A percentile compares a stretch with the other conserved stretches of the same genome.
Conservation (phyloP, 2,329 filamentous ascomycete genomes). For the Apiospora aurea region DNA sequence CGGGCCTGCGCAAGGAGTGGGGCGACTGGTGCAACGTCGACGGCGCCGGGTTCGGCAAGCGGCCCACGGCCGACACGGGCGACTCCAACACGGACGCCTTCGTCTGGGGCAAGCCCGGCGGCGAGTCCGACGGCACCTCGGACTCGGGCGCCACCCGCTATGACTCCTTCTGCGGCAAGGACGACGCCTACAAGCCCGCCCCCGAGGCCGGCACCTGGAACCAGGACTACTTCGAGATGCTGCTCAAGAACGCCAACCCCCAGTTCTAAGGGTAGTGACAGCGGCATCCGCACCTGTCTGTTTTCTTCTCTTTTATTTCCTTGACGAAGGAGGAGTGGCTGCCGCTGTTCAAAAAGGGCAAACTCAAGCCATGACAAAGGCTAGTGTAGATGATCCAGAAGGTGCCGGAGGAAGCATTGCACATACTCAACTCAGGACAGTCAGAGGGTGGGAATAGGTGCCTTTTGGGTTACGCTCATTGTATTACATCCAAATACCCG, state of each 20-base stretch:
- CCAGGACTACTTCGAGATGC: conserved; percentile 62
- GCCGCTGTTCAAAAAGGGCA: neutral
- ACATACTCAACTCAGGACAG: neutral
- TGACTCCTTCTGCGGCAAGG: conserved; percentile 57
- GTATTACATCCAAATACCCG: neutral
- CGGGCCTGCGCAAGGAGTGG: conserved; percentile 55
- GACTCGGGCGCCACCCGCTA: conserved; percentile 50
- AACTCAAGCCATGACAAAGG: neutral
- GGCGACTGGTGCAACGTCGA: conserved; percentile 67
- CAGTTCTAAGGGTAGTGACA: conserved; percentile 41
- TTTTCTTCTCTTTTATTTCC: neutral
- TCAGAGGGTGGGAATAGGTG: neutral
- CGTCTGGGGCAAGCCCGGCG: conserved; percentile 66
- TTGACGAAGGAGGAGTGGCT: neutral
- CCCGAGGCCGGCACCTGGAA: conserved; percentile 74
- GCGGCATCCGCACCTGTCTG: neutral
- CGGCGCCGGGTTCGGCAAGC: conserved; percentile 60
- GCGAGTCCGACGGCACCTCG: conserved; percentile 48
- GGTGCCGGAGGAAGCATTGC: neutral
- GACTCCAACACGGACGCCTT: conserved; percentile 60
- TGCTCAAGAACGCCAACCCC: conserved; percentile 60
- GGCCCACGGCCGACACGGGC: conserved; percentile 61
- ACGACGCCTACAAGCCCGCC: conserved; percentile 64
- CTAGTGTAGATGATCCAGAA: neutral
- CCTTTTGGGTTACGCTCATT: conserved; percentile 1